Base-by-base conservation (phyloP, 441 rosid genomes). In the Cnidoscolus chayamansa region DNA sequence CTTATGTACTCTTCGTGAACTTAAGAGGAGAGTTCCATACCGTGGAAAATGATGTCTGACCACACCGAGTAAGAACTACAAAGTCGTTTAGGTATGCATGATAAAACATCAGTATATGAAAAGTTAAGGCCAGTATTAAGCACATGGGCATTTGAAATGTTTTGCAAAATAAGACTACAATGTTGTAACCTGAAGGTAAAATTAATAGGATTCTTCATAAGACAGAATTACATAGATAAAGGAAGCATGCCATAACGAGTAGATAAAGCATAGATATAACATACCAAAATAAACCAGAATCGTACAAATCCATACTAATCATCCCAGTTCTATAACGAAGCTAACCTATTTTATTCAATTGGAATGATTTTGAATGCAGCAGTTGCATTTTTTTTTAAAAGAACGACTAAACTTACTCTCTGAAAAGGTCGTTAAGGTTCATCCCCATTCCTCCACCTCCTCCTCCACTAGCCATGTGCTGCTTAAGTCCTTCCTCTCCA, bases 401-500 rank as follows among this genome's bases (percentile, higher is more conserved):
- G 25, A 25, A 25, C 25, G 25, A 35, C 2, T 4, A 35, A 40
- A 35, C 30, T 43, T 20, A 93, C 96, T 78, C 63, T 69, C 91
- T 81, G 43, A 94, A 90, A 57, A 92, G 84, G 76, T 90, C 97
- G 66, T 90, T 90, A 62, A 91, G 79, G 81, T 89, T 84, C 74
- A 87, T 88, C 45, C 92, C 89, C 82, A 80, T 78, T 31, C 97
- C 98, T 45, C 93, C 89, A 61, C 94, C 88, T 77, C 98, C 76
- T 56, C 97, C 94, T 6, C 97, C 97, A 67, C 83, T 77, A 7
- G 98, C 96, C 70, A 91, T 89, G 76, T 88, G 91, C 87, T 94
- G 99, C 73, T 89, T 92, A 31, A 92, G 86, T 59, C 99, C 99
- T 51, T 92, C 97, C 78, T 92, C 97, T 71, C 99, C 99, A 72